Base-by-base conservation (phyloP, 768 basidiomycete species). In the Podaxis sp. region DNA sequence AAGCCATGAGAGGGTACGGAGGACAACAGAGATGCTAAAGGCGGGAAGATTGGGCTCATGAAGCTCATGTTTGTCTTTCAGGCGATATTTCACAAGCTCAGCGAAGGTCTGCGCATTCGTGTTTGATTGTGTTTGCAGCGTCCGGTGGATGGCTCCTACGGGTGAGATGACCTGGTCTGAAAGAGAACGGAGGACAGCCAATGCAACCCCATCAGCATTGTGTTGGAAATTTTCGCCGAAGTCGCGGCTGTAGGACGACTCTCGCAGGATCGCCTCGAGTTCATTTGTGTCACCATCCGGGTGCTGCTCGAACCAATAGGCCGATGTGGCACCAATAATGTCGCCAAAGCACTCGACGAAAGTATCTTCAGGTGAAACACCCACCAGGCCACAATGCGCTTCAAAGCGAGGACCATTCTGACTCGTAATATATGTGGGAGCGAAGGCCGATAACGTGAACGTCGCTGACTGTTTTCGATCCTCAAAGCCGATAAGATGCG, bases 401-500 rank as follows among this genome's bases (percentile, higher is more conserved):
- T 73, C 73, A 68, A 92, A 93, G 2, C 82, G 69, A 15, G 73
- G 75, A 1, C 69, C 66, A 2, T 74, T 77, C 1, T 76, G 73
- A 13, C 76, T 77, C 59, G 89, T 73, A 15, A 94, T 72, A 65
- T 90, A 85, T 4, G 85, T 80, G 0, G 91, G 88, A 0, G 88
- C 87, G 61, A 91, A 88, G 7, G 81, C 75, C 19, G 73, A 78
- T 65, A 96, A 89, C 1, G 87, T 85, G 2, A 85, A 83, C 64
- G 84, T 77, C 0, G 90, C 90, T 63, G 84, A 89, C 59, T 87
- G 83, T 63, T 80, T 83, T 57, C 85, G 82, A 67, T 87, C 85
- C 15, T 74, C 67, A 71, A 89, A 97, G 0, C 96, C 96, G 25
- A 96, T 81, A 3, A 96, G 75, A 55, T 81, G 80, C 33, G 87